Base-by-base conservation (phyloP, 352 stramenopile species). In the Phytopythium vexans region DNA sequence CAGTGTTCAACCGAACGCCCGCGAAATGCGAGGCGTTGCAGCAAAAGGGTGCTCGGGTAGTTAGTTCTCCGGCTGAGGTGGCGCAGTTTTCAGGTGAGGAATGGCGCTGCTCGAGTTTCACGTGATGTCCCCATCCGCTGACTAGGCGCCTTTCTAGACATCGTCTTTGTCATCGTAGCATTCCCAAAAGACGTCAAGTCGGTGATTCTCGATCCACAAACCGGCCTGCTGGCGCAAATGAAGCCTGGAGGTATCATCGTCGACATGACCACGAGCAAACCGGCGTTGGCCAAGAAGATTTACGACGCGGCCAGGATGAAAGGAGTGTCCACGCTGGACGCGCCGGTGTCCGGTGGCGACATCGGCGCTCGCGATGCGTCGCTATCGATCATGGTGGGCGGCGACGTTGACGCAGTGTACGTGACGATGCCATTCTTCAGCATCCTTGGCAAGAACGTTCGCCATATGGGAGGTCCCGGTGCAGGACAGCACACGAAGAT, bases 311-410 rank as follows among this genome's bases (percentile, higher is more conserved):
- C 77, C 6, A 91, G 93, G 54, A 33, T 60, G 33, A 86, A 89
- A 50, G 82, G 81, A 8, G 68, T 93, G 2, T 88, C 72, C 11
- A 77, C 72, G n/a, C 65, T 95, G 9, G 84, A 94, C 55, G 84
- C 86, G 4, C 86, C 86, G 31, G 89, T 97, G 14, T 95, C 80
- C 1, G 90, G 90, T 53, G 89, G 88, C 9, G 88, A 96, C 49
- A 61, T 97, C 58, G 89, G 89, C n/a, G 89, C 89, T 3, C 77
- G 78, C n/a, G 79, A 95, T 33, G 90, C 63, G 16, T 86, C 81
- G 8, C 63, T 97, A 14, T 94, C 86, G 6, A 94, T 97, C 54
- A 97, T 97, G 90, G 82, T 96, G 21, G 90, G 90, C 14, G 88
- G 88, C 12, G 88, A 97, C 33, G 75, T 91, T 21, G 80, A 92